Evolutionary conservation across 768 basidiomycete species (phyloP), one percentile per base, ranked within the genome.

Genomic region (Gyrodon lividus): DNA sequence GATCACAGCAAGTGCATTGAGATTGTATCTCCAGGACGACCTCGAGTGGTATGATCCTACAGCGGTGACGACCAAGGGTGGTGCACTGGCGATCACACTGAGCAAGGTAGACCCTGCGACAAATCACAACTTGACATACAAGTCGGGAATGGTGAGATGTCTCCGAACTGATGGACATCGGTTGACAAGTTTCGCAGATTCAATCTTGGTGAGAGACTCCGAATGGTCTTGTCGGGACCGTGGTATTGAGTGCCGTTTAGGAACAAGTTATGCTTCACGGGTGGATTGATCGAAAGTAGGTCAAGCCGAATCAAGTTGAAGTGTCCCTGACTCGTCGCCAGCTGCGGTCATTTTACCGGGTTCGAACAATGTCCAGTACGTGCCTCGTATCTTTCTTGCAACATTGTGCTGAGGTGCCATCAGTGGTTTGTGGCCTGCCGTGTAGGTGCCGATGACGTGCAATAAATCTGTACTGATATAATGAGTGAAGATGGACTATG

Each of bases 221-320:
- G 34, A 14, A 2, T 33, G 24, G 13, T 45, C 19, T n/a, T 17
- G 31, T 19, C n/a, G 17, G 26, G 13, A 3, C 14, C 12, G 4
- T 24, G 52, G 19, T 35, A 13, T 17, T 58, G 50, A 60, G 33
- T 19, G 16, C 4, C 38, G 39, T 47, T 41, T 5, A 71, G 72
- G 79, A 86, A 84, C 65, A 83, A 84, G 70, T 83, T 94, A 57
- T 92, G 88, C 67, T 91, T 92, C 64, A 89, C 87, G 9, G 86
- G 86, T 6, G 90, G 90, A 37, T 67, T 88, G 44, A 76, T 89
- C 46, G 87, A 83, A 70, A 62, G 67, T 69, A 22, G 19, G 57
- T 54, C 3, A 43, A 10, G 14, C 33, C 10, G 30, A 20, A 40
- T 42, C 8, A 10, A 12, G 13, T 16, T 0, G 8, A 35, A 0